Base-by-base conservation (phyloP, 768 basidiomycete genomes). In the Phanerochaete sordida region DNA sequence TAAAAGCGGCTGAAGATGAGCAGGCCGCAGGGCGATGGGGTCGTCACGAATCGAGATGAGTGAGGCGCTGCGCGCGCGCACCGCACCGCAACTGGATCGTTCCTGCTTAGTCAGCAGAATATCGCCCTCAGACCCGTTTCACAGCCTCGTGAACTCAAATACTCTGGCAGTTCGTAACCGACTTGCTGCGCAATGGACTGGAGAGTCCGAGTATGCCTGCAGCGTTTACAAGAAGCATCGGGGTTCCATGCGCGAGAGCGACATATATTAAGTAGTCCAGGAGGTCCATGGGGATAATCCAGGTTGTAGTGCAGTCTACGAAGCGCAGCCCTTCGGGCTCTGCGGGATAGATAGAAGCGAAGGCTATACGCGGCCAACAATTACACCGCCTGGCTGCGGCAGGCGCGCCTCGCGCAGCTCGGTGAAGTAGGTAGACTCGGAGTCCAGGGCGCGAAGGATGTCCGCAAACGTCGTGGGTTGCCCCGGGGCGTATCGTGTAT, bases 401-500 rank as follows among this genome's bases (percentile, higher is more conserved):
- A 37, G 19, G 4, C 30, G 47, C n/a, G 21, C 13, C 24, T 37
- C 47, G 57, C 59, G 60, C 55, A 57, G 49, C 27, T 61, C 60
- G 21, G 55, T 51, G 37, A 61, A 61, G 3, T 30, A 37, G n/a
- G n/a, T n/a, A n/a, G n/a, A n/a, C 6, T 7, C 27, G 1, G 60
- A 53, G 27, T 67, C 65, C 26, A 71, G 33, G 2, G 63, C 62
- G 2, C 51, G 63, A 6, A 66, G 58, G 5, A 74, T 55, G 30
- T 62, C 66, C 1, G 47, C 59, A 43, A 72, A 69, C 0, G 63
- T 65, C 6, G 50, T 60, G 59, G 68, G 63, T 67, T 87, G 90
- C 2, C 76, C 78, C 0, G 79, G 76, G 19, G 89, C 87, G 70
- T 80, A 85, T 15, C 83, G 80, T 35, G 81, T 80, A 62, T 84